Percentiles rank a stretch among this genome's conserved stretches.
These are phyloP conservation scores for Didymella pinodella DNA, from an alignment of 2,329 filamentous ascomycete species.

Conservation along the genomic window DNA sequence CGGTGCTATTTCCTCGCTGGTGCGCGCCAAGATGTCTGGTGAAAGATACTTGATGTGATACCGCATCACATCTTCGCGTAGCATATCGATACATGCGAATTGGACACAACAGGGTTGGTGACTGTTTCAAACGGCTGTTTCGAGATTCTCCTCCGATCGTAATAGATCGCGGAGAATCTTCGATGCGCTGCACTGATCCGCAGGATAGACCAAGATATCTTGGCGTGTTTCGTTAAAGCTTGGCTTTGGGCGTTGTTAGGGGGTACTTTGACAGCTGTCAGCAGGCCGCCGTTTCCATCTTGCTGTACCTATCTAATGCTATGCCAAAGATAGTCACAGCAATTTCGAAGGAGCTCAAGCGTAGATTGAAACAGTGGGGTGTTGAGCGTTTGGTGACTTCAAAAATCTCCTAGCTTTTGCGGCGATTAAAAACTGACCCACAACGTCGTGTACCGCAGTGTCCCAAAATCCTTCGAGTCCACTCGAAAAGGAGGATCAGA, in stretches of 20 bases:
- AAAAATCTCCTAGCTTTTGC: conserved; percentile 23
- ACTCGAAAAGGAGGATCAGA: conserved; percentile 11
- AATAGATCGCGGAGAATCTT: conserved; percentile 1
- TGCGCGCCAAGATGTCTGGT: conserved; percentile 5
- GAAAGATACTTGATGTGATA: conserved; percentile 6
- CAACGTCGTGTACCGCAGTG: neutral
- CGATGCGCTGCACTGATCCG: conserved; percentile 6
- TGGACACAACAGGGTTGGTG: neutral
- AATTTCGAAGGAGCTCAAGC: conserved; percentile 1
- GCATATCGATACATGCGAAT: neutral
- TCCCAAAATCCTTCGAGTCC: neutral
- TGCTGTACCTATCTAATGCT: neutral
- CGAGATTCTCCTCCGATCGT: conserved; percentile 20
- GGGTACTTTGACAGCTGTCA: conserved; percentile 11
- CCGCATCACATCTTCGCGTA: neutral
- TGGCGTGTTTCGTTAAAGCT: conserved; percentile 22
- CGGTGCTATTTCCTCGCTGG: conserved; percentile 3
- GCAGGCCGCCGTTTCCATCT: neutral
- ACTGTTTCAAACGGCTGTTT: conserved; percentile 10
- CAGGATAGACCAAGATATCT: conserved; percentile 14
- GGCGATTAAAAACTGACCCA: conserved; percentile 14
- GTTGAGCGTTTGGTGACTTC: neutral
- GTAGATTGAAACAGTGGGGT: conserved; percentile 16
- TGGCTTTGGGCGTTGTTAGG: conserved; percentile 4
- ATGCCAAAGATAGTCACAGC: conserved; percentile 5